Conservation (phyloP, 495 filamentous ascomycete genomes). For the Neurospora pannonica region DNA sequence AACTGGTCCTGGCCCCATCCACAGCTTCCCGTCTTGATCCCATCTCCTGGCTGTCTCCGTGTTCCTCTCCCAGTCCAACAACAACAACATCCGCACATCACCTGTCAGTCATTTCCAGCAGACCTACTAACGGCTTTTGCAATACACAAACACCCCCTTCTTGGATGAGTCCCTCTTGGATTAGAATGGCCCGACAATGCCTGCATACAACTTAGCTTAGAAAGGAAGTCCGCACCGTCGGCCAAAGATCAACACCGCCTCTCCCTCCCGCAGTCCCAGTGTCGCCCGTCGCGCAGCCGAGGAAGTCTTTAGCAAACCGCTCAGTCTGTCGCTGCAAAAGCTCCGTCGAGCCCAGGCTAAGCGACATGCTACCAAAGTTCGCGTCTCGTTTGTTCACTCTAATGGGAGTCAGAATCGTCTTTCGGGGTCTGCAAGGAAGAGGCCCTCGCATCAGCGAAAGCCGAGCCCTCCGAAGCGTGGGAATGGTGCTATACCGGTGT, state of each 20-base stretch:
- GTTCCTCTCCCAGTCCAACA: neutral
- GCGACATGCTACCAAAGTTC: conserved; percentile 13
- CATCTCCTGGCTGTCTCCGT: neutral
- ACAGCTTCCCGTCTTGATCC: neutral
- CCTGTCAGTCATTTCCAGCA: neutral
- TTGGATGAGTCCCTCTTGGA: conserved; percentile 20
- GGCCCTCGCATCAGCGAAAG: conserved; percentile 2
- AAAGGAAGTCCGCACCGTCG: conserved; percentile 36
- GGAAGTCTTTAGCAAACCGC: conserved; percentile 24
- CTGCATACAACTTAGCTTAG: conserved; percentile 40
- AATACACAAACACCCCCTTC: conserved; percentile 7
- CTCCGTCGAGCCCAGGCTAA: conserved; percentile 20
- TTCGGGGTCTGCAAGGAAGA: conserved; percentile 1
- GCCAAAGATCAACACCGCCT: conserved; percentile 24
- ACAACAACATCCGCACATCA: neutral
- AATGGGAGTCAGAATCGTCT: conserved; percentile 3
- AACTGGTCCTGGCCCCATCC: neutral
- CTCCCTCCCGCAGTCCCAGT: conserved; percentile 13
- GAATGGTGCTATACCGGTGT: neutral
- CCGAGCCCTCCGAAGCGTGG: neutral
- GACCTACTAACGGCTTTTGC: neutral
- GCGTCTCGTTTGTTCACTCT: conserved; percentile 16
- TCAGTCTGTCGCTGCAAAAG: conserved; percentile 20
- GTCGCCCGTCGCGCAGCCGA: conserved; percentile 26
- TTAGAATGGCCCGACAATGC: conserved; percentile 31